Conservation (phyloP, 148 eudicot genomes). For the Agrostemma githago region DNA sequence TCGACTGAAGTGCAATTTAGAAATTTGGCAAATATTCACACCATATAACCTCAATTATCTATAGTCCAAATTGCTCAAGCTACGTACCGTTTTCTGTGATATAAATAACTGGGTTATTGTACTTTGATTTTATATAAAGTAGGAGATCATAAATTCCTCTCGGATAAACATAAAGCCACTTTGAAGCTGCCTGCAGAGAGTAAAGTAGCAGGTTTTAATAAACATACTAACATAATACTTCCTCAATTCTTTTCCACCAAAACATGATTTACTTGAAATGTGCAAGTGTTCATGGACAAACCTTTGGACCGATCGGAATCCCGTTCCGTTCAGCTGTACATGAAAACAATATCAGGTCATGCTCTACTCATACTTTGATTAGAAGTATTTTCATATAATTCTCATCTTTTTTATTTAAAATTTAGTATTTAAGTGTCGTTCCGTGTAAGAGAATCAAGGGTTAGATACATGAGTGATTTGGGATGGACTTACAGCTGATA, state of each 20-base stretch:
- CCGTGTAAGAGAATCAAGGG: not conserved
- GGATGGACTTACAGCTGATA: slow-evolving; percentile 33
- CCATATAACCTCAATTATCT: not conserved
- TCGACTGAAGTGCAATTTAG: not conserved
- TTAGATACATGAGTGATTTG: not conserved
- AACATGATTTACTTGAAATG: not conserved
- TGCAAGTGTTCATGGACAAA: slow-evolving; percentile 17
- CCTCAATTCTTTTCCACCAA: not conserved
- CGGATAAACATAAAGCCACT: slow-evolving; percentile 45
- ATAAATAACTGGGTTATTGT: slow-evolving; percentile 24
- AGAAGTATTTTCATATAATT: too few species aligned
- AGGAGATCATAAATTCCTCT: slow-evolving; percentile 24
- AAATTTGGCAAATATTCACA: not conserved
- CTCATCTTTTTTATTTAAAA: too few species aligned
- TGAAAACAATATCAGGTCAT: not conserved
- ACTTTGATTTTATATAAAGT: slow-evolving; percentile 18
- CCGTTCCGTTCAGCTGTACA: slow-evolving; percentile 42
- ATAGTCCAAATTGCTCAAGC: not conserved
- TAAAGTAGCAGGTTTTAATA: not conserved
- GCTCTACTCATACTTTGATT: not conserved
- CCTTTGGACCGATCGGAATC: slow-evolving; percentile 44
- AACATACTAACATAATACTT: not conserved
- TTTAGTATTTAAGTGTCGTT: not conserved
- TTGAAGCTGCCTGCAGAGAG: slow-evolving; percentile 35
- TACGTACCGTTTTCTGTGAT: slow-evolving; percentile 34